Evolutionary conservation across 2,329 filamentous ascomycete species (phyloP), one percentile per base, ranked within the genome.

Genomic region (Emericellopsis cladophorae): DNA sequence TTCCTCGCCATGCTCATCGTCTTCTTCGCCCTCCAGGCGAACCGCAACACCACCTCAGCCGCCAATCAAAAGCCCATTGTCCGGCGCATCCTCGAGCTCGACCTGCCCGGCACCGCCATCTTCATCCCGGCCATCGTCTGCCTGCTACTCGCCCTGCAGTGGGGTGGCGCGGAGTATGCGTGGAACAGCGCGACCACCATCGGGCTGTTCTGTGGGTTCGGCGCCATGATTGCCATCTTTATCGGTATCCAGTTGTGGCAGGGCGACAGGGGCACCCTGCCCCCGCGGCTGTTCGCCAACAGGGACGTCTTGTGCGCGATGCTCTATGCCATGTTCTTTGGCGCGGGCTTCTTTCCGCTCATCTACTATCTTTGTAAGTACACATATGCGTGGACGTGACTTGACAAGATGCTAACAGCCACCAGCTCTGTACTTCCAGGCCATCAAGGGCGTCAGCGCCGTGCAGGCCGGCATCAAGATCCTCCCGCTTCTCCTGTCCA

Each of bases 101-200:
- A 77, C 48, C 52, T 72, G 9, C 36, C 62, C 9, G 72, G 74
- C 23, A 65, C 66, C 2, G 52, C 53, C n/a, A 55, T 73, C 43
- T 64, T 76, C 49, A 61, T 74, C 23, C 68, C 72, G 1, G 63
- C 66, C 31, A 62, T 76, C 36, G 53, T 76, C 45, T 70, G 65
- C 47, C 58, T 76, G 11, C 56, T 78, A 8, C 60, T 79, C 4
- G 73, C 71, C 7, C 58, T 78, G 31, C 67, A 77, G 48, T 77
- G 70, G 67, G 74, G 72, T 12, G 74, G 74, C 8, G 58, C 65
- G 32, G 53, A 65, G 21, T 68, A 70, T 41, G 39, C 72, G 4
- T 79, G 73, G 74, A 59, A 52, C 42, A 63, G 60, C 54, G 54
- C 62, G 11, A 59, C 55, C 21, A 60, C 75, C 39, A 68, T 76